Conservation (phyloP, 192 early-diverging fungal genomes). For the Linderina pennispora region DNA sequence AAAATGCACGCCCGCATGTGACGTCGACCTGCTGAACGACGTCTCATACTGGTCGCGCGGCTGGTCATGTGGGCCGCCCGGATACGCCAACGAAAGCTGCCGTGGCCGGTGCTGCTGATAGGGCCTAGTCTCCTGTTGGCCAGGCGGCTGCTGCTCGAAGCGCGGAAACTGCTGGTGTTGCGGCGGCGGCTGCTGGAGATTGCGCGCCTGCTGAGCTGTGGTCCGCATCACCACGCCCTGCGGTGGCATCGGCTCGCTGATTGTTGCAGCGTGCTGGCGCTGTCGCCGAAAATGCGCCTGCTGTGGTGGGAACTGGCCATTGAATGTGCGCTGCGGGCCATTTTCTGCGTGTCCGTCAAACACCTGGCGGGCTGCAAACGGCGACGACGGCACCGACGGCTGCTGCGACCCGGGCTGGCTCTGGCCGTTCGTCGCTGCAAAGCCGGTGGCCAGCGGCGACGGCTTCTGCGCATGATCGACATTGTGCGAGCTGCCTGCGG, state of each 20-base stretch:
- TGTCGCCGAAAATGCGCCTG: conserved; percentile 13
- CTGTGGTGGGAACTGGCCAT: conserved; percentile 4
- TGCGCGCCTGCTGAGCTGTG: conserved; percentile 2
- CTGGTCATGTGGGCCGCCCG: conserved; percentile 10
- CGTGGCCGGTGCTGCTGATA: neutral
- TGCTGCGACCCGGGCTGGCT: conserved; percentile 2
- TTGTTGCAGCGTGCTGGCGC: conserved; percentile 41
- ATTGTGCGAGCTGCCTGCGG: neutral
- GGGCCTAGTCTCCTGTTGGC: no score
- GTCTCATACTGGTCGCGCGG: conserved; percentile 41
- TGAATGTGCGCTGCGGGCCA: neutral
- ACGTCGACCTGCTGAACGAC: conserved; percentile 42
- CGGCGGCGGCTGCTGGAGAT: neutral
- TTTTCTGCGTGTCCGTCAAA: neutral
- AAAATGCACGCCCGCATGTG: conserved; percentile 11
- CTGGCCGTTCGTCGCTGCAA: no score
- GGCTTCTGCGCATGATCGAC: conserved; percentile 7
- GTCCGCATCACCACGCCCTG: no score
- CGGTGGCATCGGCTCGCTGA: conserved; percentile 36
- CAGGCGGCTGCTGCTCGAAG: conserved; percentile 3
- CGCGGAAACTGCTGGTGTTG: conserved; percentile 1
- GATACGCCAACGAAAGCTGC: conserved; percentile 27
- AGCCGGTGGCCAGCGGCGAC: conserved; percentile 1
- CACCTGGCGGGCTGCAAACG: conserved; percentile 4
- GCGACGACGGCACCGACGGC: conserved; percentile 7